phyloP scores from a whole-genome alignment of 768 basidiomycete species.

The Arthromyces matolae region DNA sequence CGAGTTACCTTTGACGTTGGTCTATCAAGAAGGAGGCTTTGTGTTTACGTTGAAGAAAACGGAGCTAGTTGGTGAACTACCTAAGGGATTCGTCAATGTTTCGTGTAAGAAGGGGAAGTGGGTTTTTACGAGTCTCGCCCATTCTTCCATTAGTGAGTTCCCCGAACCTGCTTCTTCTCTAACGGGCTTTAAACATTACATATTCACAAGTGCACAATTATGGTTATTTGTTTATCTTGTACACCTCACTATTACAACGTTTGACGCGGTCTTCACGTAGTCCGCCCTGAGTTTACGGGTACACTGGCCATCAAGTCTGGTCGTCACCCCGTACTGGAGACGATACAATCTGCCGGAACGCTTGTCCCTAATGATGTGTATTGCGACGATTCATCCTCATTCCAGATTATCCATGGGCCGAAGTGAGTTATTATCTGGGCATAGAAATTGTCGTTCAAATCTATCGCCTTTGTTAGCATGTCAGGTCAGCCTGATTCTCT shows the following conservation, averaged over 20 bases:
- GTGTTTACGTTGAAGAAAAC: constrained; percentile 67
- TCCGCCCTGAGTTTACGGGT: constrained; percentile 88
- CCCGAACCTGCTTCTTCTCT: background rate
- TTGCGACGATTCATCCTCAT: constrained; percentile 76
- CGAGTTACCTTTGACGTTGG: constrained; percentile 58
- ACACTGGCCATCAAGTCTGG: constrained; percentile 88
- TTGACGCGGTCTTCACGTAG: constrained; percentile 34
- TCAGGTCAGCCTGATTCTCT: constrained; percentile 29
- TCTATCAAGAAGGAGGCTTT: constrained; percentile 74
- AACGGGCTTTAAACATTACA: too few species aligned
- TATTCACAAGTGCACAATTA: constrained; percentile 51
- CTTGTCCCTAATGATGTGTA: constrained; percentile 90
- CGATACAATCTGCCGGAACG: constrained; percentile 58
- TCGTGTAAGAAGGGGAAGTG: constrained; percentile 64
- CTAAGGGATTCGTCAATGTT: constrained; percentile 69
- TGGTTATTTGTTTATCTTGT: constrained; percentile 23
- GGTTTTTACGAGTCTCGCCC: constrained; percentile 75
- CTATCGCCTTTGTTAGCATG: constrained; percentile 30
- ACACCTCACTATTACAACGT: background rate
- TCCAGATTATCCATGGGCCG: constrained; percentile 91
- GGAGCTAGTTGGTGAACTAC: constrained; percentile 63
- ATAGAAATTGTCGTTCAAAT: background rate
- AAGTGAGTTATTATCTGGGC: constrained; percentile 62
- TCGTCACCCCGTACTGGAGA: constrained; percentile 85
- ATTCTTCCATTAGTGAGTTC: constrained; percentile 68